Base-by-base conservation (phyloP, 1,284 basidiomycete genomes). In the Sanguinoderma infundibulare region DNA sequence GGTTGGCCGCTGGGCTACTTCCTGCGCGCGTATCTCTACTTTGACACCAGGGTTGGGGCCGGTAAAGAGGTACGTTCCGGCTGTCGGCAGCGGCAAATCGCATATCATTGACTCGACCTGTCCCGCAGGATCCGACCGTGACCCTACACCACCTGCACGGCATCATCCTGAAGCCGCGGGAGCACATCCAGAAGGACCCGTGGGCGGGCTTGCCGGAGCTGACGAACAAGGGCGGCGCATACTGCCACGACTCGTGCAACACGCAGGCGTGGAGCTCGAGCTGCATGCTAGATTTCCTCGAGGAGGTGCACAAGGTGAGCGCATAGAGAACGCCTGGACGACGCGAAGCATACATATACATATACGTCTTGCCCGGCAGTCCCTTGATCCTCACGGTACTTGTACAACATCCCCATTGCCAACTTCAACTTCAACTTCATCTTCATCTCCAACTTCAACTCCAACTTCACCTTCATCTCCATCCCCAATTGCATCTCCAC, bases 1-100 rank as follows among this genome's bases (percentile, higher is more conserved):
- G 92, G 90, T 14, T 96, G 94, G 93, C 94, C 95, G 10, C 79
- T 94, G 53, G 97, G 97, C 10, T 98, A 95, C 81, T 98, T 98
- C 84, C 78, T 99, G 66, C 89, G 94, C 54, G 96, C 97, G 0
- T 97, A 95, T 76, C 83, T 98, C 53, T 77, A 92, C 72, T 98
- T 98, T 73, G 93, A 97, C 71, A 85, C 79, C 3, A 76, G 75
- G 22, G 81, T 79, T 20, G 89, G 87, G 1, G 75, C 72, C 10
- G 91, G 91, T 30, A 86, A 87, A 71, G 73, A 86, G 73, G 93
- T 94, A 61, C 67, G 89, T 80, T 3, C 15, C n/a, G n/a, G n/a
- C n/a, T n/a, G n/a, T n/a, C n/a, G n/a, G n/a, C n/a, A n/a, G n/a
- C n/a, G n/a, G n/a, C n/a, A n/a, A n/a, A n/a, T n/a, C n/a, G 36